phyloP scores from a whole-genome alignment of 1,139 yeast species.

The Debaryomyces sp. region DNA sequence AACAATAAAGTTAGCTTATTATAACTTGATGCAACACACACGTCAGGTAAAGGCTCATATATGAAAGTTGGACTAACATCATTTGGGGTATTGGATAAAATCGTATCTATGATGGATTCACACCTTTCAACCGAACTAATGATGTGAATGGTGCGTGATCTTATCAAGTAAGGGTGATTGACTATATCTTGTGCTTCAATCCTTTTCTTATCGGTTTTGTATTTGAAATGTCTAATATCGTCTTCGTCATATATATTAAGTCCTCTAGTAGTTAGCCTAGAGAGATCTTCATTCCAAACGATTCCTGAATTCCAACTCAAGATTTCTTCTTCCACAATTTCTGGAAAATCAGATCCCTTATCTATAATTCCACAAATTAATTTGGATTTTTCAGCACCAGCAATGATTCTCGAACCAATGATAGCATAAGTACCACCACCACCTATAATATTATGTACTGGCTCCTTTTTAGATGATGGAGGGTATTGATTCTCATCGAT shows the following conservation, averaged over 20 bases:
- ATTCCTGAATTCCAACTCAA: constrained; percentile 65
- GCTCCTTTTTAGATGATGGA: constrained; percentile 35
- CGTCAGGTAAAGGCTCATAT: constrained; percentile 89
- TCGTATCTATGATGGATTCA: constrained; percentile 41
- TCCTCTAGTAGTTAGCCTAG: constrained; percentile 76
- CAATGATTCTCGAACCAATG: constrained; percentile 69
- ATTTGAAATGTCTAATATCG: constrained; percentile 54
- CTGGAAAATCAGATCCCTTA: constrained; percentile 78
- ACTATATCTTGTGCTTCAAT: constrained; percentile 64
- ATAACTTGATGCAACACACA: constrained; percentile 57
- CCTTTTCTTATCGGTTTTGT: constrained; percentile 61
- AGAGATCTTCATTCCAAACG: constrained; percentile 50
- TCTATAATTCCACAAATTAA: constrained; percentile 73
- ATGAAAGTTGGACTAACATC: constrained; percentile 46
- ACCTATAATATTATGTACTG: constrained; percentile 66
- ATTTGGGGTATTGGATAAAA: constrained; percentile 21
- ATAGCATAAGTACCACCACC: constrained; percentile 90
- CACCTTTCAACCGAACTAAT: constrained; percentile 75
- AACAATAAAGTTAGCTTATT: constrained; percentile 43
- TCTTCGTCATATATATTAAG: constrained; percentile 70
- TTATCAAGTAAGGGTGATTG: constrained; percentile 32
- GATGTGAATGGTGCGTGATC: constrained; percentile 62
- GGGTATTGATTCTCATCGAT: constrained; percentile 82
- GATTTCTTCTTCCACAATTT: constrained; percentile 44
- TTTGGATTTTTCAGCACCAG: constrained; percentile 35